Evolutionary conservation across 257 asterid genomes (phyloP).

Genomic region (Lycium ferocissimum): DNA sequence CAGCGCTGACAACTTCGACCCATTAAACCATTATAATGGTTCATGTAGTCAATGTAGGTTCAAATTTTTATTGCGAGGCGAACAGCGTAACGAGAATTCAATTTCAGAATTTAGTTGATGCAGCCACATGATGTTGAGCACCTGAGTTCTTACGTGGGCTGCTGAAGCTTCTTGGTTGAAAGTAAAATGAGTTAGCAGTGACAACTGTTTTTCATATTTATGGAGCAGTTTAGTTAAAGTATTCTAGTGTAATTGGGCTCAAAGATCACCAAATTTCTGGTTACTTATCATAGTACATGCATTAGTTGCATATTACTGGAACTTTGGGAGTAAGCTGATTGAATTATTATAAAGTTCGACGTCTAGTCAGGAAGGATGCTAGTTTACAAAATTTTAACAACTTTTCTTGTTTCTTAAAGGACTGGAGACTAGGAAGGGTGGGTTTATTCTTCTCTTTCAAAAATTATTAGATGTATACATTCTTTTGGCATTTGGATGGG

Average conservation of each 20-base stretch:
- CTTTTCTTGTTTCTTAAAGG: neutral
- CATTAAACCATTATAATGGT: slow-evolving; percentile 30
- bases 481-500: neutral
- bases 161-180: neutral
- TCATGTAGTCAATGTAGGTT: slow-evolving; percentile 28
- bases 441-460: too few species aligned
- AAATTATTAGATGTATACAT: too few species aligned
- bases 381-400: neutral
- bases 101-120: neutral
- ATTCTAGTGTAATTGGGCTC: neutral
- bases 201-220: slow-evolving; percentile 6
- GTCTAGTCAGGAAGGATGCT: neutral
- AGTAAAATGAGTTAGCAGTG: neutral
- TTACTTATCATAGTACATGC: neutral
- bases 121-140: neutral
- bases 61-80: slow-evolving; percentile 44
- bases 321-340: neutral
- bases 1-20: slow-evolving; percentile 22
- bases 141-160: neutral
- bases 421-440: neutral
- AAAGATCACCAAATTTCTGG: neutral
- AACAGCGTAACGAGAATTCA: neutral
- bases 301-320: neutral
- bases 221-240: neutral
- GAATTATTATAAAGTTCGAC: neutral